Evolutionary conservation across 2,329 filamentous ascomycete species (phyloP), one percentile per base, ranked within the genome.

Genomic region (Drechmeria coniospora): DNA sequence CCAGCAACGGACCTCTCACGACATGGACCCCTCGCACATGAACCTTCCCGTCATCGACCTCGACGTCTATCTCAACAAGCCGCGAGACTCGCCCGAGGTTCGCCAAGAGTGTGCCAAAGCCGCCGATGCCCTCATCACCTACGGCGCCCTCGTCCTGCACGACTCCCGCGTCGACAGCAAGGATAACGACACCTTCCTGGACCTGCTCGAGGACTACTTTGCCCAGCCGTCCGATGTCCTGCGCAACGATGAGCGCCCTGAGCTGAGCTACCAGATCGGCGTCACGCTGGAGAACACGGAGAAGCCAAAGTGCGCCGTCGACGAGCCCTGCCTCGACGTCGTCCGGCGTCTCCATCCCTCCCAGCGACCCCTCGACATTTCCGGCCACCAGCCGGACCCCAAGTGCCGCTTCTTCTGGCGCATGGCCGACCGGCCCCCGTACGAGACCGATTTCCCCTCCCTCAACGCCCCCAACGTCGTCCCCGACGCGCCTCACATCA

Each of bases 321-420:
- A 73, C 46, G 67, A 65, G 54, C 65, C 68, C 17, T 74, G 68
- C 37, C 57, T 72, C 19, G 53, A 61, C 34, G 59, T 74, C 23
- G 73, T 74, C 37, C 38, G 54, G 38, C 57, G 67, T 4, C 57
- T 74, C 15, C 58, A 54, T 3, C 66, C 65, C 2, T 52, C 51
- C 2, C 65, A 74, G 54, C 51, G 68, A 21, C 68, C 68, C 3
- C 56, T 73, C 7, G 68, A 74, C 40, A 65, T 74, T 36, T 38
- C 48, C n/a, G 65, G 46, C 6, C 68, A 73, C 43, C 43, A 54
- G 16, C 68, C 68, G 0, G 68, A 74, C 32, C 68, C 68, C 21
- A 74, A 74, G 49, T 72, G 67, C 40, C 58, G 68, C 23, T 74
- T 74, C 55, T 74, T 74, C 46, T 74, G 68, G 68, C 53, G 63